Evolutionary conservation across 371 early-diverging fungal species (phyloP).

Genomic region (Syncephalastrum sp.): DNA sequence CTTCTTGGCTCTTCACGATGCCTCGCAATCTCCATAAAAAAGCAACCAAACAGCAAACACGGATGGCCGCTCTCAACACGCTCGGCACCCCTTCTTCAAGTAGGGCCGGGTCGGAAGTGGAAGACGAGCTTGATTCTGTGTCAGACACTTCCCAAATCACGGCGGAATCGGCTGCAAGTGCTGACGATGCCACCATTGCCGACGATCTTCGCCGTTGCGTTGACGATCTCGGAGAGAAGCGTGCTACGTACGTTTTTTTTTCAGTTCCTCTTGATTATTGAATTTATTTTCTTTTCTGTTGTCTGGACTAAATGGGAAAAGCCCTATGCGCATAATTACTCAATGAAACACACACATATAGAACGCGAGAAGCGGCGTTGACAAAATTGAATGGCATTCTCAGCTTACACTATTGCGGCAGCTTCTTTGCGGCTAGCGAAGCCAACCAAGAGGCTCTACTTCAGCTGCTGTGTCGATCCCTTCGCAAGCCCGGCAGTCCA

Average conservation of each 20-base stretch:
- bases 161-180: conserved; percentile 1
- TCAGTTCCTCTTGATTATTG: neutral
- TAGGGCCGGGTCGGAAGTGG: conserved; percentile 16
- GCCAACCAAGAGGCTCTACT: conserved; percentile 29
- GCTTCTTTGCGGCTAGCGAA: conserved; percentile 12
- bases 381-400: conserved; percentile 20
- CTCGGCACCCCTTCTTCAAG: conserved; percentile 20
- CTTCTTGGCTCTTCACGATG: conserved; percentile 6
- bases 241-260: conserved; percentile 11
- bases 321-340: too few species aligned
- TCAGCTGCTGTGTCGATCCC: conserved; percentile 55
- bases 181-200: conserved; percentile 10
- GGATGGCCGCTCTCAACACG: conserved; percentile 20
- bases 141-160: conserved; percentile 12
- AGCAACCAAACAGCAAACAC: conserved; percentile 18
- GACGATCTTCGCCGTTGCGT: conserved; percentile 16
- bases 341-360: neutral
- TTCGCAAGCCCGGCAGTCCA: conserved; percentile 53
- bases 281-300: neutral
- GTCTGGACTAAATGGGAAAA: neutral
- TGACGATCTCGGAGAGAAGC: conserved; percentile 19
- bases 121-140: conserved; percentile 14
- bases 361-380: conserved; percentile 24
- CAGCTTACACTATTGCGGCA: conserved; percentile 21
- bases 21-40: conserved; percentile 16